phyloP scores from a whole-genome alignment of 306 rosid genomes.

The Castanopsis chinensis region DNA sequence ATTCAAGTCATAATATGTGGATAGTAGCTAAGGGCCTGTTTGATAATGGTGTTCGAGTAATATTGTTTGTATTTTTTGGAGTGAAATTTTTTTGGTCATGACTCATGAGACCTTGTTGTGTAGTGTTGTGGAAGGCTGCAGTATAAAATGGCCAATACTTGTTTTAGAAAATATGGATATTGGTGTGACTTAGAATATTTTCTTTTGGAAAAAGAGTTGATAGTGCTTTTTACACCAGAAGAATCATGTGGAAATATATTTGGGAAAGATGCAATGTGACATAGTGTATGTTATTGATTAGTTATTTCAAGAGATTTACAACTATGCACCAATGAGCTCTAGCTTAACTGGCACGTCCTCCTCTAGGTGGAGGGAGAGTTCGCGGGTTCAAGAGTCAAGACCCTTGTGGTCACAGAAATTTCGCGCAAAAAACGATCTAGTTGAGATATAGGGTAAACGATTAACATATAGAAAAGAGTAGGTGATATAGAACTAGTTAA shows the following conservation, averaged over 20 bases:
- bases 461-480: neutral
- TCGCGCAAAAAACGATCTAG: neutral
- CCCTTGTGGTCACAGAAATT: neutral
- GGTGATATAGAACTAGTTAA: neutral
- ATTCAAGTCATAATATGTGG: no score
- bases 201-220: neutral
- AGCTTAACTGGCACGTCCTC: no score
- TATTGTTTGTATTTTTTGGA: no score
- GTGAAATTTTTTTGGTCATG: no score
- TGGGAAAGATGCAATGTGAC: neutral
- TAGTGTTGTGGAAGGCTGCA: neutral
- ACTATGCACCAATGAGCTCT: neutral
- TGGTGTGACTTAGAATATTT: neutral
- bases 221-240: neutral
- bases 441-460: no score
- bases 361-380: no score
- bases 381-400: no score
- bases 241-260: neutral
- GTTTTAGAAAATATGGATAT: neutral
- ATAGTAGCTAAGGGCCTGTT: no score
- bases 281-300: neutral
- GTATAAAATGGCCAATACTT: neutral
- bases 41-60: no score
- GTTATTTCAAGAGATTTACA: neutral
- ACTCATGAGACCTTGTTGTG: no score